A percentile compares a stretch with the other conserved stretches of the same genome.
These are phyloP conservation scores for Coleophoma eucalyptorum DNA, from an alignment of 2,329 filamentous ascomycete species.

Conservation along the genomic window DNA sequence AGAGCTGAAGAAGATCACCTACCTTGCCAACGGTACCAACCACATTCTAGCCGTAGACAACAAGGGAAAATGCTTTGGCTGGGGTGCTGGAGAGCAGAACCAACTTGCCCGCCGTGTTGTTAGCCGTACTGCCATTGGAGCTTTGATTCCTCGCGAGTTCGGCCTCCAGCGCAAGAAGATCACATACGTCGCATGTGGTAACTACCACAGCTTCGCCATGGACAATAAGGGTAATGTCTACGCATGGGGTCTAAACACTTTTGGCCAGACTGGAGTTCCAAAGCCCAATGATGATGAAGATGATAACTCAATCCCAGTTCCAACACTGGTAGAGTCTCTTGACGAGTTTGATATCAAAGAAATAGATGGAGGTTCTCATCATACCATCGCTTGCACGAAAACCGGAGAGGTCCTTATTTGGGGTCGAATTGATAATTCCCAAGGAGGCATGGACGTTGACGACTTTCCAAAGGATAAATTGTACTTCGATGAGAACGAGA, in stretches of 20 bases:
- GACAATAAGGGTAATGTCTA: constrained; percentile 66
- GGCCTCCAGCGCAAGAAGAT: constrained; percentile 22
- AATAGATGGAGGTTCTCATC: constrained; percentile 71
- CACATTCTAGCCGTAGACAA: constrained; percentile 56
- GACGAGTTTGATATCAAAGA: constrained; percentile 58
- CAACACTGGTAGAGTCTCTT: constrained; percentile 63
- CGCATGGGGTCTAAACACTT: constrained; percentile 85
- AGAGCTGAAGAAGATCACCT: constrained; percentile 50
- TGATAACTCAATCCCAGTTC: constrained; percentile 68
- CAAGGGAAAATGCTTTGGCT: constrained; percentile 56
- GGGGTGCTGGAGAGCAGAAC: constrained; percentile 66
- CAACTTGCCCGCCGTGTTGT: constrained; percentile 52
- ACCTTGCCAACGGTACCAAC: constrained; percentile 51
- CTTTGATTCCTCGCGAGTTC: constrained; percentile 28
- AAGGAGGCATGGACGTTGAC: constrained; percentile 53
- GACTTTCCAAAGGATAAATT: constrained; percentile 54
- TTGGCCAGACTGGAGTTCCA: constrained; percentile 70
- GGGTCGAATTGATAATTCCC: constrained; percentile 52
- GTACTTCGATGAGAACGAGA: constrained; percentile 59
- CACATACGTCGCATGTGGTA: constrained; percentile 50
- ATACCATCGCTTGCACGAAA: constrained; percentile 62
- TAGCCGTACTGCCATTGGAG: constrained; percentile 18
- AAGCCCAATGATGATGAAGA: constrained; percentile 63
- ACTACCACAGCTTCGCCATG: constrained; percentile 79
- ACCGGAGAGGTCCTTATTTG: constrained; percentile 56